These are phyloP conservation scores for Astraeus odoratus DNA, from an alignment of 768 basidiomycete genomes.

Conservation along the genomic window DNA sequence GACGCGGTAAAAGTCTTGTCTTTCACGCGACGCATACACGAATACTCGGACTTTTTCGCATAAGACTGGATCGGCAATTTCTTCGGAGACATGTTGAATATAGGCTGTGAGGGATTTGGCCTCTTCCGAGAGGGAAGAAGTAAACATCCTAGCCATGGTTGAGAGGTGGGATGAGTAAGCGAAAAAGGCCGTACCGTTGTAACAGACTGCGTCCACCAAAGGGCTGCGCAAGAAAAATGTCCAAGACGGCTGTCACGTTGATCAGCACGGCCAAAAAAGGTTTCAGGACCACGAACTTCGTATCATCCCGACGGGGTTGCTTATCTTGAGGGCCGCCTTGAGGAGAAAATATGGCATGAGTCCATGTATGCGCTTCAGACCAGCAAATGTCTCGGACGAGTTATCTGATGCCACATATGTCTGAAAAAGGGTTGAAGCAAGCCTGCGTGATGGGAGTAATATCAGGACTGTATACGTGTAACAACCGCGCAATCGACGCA, in stretches of 20 bases:
- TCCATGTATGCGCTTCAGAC: conserved; percentile 88
- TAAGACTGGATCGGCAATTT: conserved; percentile 81
- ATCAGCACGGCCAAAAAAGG: conserved; percentile 1
- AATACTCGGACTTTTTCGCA: conserved; percentile 85
- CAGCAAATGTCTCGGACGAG: conserved; percentile 81
- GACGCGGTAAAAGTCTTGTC: conserved; percentile 72
- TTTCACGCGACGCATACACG: conserved; percentile 81
- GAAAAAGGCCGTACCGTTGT: conserved; percentile 53
- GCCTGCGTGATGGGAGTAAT: conserved; percentile 35
- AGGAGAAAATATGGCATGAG: conserved; percentile 98
- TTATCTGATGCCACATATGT: conserved; percentile 90
- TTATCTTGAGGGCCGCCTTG: conserved; percentile 84
- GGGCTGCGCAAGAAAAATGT: conserved; percentile 93
- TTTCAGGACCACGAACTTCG: conserved; percentile 45
- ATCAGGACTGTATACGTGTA: conserved; percentile 1
- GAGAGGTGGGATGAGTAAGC: background rate
- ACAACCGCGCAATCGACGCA: conserved; percentile 35
- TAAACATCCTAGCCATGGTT: conserved; percentile 75
- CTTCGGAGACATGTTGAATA: conserved; percentile 79
- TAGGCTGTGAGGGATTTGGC: conserved; percentile 79
- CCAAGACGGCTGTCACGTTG: conserved; percentile 51
- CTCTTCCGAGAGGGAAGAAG: conserved; percentile 85
- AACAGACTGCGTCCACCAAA: conserved; percentile 91
- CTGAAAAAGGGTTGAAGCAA: conserved; percentile 96
- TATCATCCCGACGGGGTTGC: conserved; percentile 96